phyloP scores from a whole-genome alignment of 345 rosid genomes.

The Euphorbia peplus region DNA sequence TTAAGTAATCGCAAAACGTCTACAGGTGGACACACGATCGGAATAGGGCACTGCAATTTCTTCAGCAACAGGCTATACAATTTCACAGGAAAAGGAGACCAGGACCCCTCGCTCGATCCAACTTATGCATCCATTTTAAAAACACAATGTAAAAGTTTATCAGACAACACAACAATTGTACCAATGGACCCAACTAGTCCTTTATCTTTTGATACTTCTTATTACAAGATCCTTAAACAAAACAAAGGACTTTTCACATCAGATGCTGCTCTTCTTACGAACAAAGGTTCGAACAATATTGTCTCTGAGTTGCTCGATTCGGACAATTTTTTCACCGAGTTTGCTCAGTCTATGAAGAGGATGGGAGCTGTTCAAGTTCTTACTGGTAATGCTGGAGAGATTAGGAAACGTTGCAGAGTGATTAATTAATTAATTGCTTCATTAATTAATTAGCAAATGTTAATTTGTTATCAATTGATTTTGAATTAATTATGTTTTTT shows the following conservation, averaged over 20 bases:
- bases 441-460: background rate
- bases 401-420: conserved; percentile 46
- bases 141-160: conserved; percentile 35
- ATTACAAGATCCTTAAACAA: conserved; percentile 35
- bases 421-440: conserved; percentile 27
- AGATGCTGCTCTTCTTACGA: conserved; percentile 54
- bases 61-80: conserved; percentile 62
- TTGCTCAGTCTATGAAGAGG: conserved; percentile 54
- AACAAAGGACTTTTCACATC: conserved; percentile 55
- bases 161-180: conserved; percentile 32
- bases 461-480: no score
- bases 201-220: conserved; percentile 41
- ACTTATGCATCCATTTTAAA: conserved; percentile 39
- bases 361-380: conserved; percentile 50
- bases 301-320: conserved; percentile 10
- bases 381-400: conserved; percentile 43
- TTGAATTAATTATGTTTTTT: no score
- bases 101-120: conserved; percentile 52
- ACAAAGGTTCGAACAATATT: conserved; percentile 15
- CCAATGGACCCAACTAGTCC: conserved; percentile 57
- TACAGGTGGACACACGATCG: conserved; percentile 63
- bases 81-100: conserved; percentile 56
- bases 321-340: conserved; percentile 41
- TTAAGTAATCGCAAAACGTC: no score
- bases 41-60: conserved; percentile 48